A percentile compares a stretch with the other conserved stretches of the same genome.
Evolutionary conservation across 768 basidiomycete genomes (phyloP).

Genomic region (Boletus tylopilopsis): DNA sequence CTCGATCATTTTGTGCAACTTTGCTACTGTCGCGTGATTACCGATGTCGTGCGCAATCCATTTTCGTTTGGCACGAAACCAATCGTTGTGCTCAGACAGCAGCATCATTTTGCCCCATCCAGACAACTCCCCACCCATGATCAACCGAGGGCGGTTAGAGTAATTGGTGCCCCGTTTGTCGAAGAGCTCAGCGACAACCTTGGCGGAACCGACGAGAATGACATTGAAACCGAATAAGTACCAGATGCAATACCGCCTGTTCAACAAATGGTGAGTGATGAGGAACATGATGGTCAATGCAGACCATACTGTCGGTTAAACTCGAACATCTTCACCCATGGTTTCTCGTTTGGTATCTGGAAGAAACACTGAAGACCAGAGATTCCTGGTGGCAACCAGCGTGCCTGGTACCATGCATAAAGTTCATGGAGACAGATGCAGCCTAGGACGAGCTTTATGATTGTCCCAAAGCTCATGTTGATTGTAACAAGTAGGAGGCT

Average conservation of each 20-base stretch:
- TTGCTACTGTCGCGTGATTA: slow-evolving; percentile 4
- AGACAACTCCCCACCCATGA: slow-evolving; percentile 16
- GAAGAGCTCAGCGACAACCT: slow-evolving; percentile 40
- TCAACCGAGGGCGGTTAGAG: slow-evolving; percentile 25
- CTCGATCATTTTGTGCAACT: slow-evolving; percentile 16
- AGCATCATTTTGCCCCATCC: slow-evolving; percentile 19
- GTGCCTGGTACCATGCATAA: not conserved
- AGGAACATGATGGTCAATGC: not conserved
- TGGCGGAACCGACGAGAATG: slow-evolving; percentile 40
- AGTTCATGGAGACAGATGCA: not conserved
- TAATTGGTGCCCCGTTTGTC: slow-evolving; percentile 43
- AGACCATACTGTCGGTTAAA: slow-evolving; percentile 13
- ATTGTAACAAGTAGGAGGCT: too few relatives aligned
- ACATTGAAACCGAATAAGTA: slow-evolving; percentile 30
- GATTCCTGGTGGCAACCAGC: slow-evolving; percentile 14
- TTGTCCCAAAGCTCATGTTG: too few relatives aligned
- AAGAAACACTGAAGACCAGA: slow-evolving; percentile 9
- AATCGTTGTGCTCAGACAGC: slow-evolving; percentile 3
- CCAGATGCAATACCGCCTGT: slow-evolving; percentile 15
- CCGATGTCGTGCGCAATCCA: slow-evolving; percentile 12
- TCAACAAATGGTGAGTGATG: not conserved
- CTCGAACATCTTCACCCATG: slow-evolving; percentile 10
- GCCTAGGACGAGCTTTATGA: not conserved
- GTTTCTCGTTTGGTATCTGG: slow-evolving; percentile 8
- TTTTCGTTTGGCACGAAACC: slow-evolving; percentile 14